phyloP scores from a whole-genome alignment of 2,329 filamentous ascomycete genomes.

The Fusarium sulawesiense region DNA sequence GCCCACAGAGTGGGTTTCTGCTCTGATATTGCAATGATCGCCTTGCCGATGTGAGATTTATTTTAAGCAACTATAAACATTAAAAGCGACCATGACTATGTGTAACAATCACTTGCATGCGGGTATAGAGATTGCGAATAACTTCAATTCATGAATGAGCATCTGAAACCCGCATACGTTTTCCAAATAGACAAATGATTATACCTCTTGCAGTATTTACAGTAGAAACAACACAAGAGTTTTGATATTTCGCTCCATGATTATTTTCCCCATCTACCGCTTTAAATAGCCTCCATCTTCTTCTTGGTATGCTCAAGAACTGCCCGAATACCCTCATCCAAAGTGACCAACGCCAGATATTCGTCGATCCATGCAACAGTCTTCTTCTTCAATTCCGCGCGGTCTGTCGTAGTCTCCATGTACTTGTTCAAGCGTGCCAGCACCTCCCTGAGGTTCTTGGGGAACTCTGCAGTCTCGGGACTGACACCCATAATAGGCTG shows the following conservation, averaged over 20 bases:
- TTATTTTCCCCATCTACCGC: not conserved
- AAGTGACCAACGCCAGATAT: constrained; percentile 59
- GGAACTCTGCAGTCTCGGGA: constrained; percentile 75
- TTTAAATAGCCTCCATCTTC: constrained; percentile 40
- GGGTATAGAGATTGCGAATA: not conserved
- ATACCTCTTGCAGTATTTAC: not conserved
- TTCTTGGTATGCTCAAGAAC: constrained; percentile 66
- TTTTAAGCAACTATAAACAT: not conserved
- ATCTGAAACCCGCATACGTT: not conserved
- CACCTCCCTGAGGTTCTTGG: constrained; percentile 73
- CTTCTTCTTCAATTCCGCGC: constrained; percentile 59
- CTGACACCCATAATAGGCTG: constrained; percentile 76
- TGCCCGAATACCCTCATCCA: constrained; percentile 67
- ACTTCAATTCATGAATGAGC: not conserved
- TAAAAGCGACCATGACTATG: not conserved
- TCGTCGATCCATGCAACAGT: constrained; percentile 65
- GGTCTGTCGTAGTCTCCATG: constrained; percentile 59
- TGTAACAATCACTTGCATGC: not conserved
- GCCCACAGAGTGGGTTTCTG: not conserved
- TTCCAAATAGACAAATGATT: not conserved
- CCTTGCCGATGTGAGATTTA: too few species aligned
- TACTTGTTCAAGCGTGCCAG: constrained; percentile 70
- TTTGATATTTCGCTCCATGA: constrained; percentile 4
- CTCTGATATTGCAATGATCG: too few species aligned
- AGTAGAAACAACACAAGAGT: not conserved